These are phyloP conservation scores for Crithidia sp. DNA, from an alignment of 208 protist genomes.

Conservation along the genomic window DNA sequence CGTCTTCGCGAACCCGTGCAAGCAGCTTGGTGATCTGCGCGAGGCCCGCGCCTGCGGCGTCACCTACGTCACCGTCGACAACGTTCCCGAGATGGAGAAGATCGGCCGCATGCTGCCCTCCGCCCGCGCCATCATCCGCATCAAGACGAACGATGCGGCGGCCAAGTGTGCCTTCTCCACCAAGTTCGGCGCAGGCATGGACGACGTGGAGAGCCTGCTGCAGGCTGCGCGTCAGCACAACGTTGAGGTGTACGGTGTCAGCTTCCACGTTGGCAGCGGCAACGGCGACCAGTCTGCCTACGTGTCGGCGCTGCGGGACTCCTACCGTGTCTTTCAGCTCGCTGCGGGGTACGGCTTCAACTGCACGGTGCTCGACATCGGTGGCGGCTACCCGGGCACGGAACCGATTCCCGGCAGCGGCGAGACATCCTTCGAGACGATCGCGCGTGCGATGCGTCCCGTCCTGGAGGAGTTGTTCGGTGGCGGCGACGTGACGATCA, in stretches of 20 bases:
- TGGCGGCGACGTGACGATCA: slow-evolving; percentile 52
- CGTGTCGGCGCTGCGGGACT: slow-evolving; percentile 55
- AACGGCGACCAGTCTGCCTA: slow-evolving; percentile 68
- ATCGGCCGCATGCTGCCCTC: slow-evolving; percentile 57
- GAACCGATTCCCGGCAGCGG: slow-evolving; percentile 10
- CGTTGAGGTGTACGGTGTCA: slow-evolving; percentile 76
- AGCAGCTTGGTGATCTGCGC: slow-evolving; percentile 66
- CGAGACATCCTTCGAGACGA: slow-evolving; percentile 49
- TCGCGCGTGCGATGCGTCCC: slow-evolving; percentile 58
- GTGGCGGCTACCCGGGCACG: slow-evolving; percentile 83
- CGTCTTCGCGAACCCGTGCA: slow-evolving; percentile 92
- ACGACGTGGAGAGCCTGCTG: slow-evolving; percentile 54
- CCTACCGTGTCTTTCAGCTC: slow-evolving; percentile 60
- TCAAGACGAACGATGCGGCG: slow-evolving; percentile 72
- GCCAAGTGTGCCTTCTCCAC: slow-evolving; percentile 75
- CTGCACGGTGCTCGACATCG: slow-evolving; percentile 88
- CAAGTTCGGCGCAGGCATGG: slow-evolving; percentile 80
- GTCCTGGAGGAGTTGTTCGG: slow-evolving; percentile 75
- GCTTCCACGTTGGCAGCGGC: slow-evolving; percentile 92
- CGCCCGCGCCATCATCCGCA: slow-evolving; percentile 62
- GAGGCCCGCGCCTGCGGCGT: slow-evolving; percentile 58
- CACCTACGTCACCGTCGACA: slow-evolving; percentile 85
- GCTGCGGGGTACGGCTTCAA: slow-evolving; percentile 68
- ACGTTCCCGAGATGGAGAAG: slow-evolving; percentile 77
- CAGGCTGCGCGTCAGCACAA: slow-evolving; percentile 36